phyloP scores from a whole-genome alignment of 2,329 filamentous ascomycete species.

The Trichophyton mentagrophytes region DNA sequence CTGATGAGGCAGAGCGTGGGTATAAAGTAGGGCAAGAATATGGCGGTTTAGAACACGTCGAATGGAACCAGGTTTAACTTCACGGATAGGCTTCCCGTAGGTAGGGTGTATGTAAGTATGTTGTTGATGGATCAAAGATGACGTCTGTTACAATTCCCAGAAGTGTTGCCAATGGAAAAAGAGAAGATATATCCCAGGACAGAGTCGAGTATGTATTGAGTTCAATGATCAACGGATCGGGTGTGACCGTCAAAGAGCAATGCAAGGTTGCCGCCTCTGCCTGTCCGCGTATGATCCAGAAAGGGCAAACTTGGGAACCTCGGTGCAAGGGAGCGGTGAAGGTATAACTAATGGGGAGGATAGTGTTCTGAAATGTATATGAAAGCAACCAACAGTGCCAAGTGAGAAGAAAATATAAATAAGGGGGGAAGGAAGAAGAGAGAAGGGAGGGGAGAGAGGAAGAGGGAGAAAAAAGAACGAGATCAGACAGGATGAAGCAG shows the following conservation, averaged over 20 bases:
- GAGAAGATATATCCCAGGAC: constrained; percentile 1
- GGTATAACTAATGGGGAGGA: background rate
- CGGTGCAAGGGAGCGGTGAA: background rate
- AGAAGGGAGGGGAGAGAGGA: background rate
- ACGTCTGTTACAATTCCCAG: background rate
- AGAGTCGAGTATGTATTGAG: constrained; percentile 3
- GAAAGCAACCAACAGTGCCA: background rate
- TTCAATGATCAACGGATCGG: constrained; percentile 6
- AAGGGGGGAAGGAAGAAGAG: background rate
- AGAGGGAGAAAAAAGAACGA: background rate
- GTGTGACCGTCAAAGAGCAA: constrained; percentile 3
- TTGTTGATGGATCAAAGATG: constrained; percentile 6
- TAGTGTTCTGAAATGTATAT: background rate
- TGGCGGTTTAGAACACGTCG: constrained; percentile 4
- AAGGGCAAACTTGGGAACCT: background rate
- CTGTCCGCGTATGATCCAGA: background rate
- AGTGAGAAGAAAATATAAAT: background rate
- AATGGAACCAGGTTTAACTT: constrained; percentile 3
- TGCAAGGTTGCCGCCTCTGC: background rate
- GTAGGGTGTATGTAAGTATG: constrained; percentile 3
- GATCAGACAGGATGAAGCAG: background rate
- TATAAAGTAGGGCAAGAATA: constrained; percentile 1
- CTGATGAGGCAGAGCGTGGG: background rate
- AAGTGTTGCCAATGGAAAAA: constrained; percentile 2
- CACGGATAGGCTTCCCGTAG: constrained; percentile 2